Evolutionary conservation across 169 alveolate species (phyloP).

Genomic region (Sarcocystis neurona): DNA sequence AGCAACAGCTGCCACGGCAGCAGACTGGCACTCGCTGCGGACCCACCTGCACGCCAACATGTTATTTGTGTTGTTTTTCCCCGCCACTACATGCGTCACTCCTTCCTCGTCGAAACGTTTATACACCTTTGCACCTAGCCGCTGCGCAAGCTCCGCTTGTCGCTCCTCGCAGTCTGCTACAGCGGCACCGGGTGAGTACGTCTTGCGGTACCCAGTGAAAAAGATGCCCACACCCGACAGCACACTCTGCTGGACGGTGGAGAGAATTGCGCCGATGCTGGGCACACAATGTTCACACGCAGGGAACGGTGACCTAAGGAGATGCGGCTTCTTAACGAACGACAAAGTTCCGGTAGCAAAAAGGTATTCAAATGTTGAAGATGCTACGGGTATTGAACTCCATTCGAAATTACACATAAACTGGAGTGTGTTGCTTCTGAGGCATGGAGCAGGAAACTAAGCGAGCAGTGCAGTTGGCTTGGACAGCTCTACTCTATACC

Average conservation of each 20-base stretch:
- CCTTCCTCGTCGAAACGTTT: conserved; percentile 77
- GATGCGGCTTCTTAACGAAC: not conserved
- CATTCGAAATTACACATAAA: too few species aligned
- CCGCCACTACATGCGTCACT: conserved; percentile 89
- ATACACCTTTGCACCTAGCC: conserved; percentile 84
- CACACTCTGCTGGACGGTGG: conserved; percentile 76
- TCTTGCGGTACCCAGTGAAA: conserved; percentile 88
- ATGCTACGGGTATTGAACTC: too few species aligned
- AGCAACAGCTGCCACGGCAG: not conserved
- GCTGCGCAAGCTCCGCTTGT: conserved; percentile 85
- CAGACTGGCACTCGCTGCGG: not conserved
- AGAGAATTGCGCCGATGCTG: conserved; percentile 83
- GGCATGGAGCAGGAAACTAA: too few species aligned
- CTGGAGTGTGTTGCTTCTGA: too few species aligned
- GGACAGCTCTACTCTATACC: too few species aligned
- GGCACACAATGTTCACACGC: not conserved
- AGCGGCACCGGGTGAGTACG: conserved; percentile 76
- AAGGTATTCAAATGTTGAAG: not conserved
- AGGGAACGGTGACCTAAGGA: not conserved
- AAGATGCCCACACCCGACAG: conserved; percentile 82
- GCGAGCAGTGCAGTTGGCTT: too few species aligned
- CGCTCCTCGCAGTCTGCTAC: conserved; percentile 88
- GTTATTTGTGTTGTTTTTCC: conserved; percentile 87
- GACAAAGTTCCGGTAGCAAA: not conserved
- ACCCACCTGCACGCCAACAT: conserved; percentile 57